Conservation (phyloP, 116 monocot species). For the Cymodocea nodosa region DNA sequence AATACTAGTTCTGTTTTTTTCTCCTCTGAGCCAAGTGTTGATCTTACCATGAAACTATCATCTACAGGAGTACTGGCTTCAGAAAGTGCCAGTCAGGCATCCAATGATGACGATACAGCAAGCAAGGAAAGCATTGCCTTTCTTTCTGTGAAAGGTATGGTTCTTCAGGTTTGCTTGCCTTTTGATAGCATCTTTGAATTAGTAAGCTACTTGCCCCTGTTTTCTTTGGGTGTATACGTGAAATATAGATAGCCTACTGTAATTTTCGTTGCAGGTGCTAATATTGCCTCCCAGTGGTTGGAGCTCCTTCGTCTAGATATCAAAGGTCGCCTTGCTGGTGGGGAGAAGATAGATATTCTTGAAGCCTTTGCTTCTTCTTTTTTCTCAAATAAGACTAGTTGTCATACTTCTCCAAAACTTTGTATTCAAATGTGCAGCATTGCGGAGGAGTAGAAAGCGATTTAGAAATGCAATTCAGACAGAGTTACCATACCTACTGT, state of each 20-base stretch:
- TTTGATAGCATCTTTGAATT: background rate
- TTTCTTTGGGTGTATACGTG: background rate
- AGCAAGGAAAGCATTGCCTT: constrained; percentile 24
- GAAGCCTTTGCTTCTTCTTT: background rate
- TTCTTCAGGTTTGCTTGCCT: background rate
- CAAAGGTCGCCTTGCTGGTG: constrained; percentile 73
- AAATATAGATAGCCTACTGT: background rate
- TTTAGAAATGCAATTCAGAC: constrained; percentile 58
- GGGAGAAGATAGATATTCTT: background rate
- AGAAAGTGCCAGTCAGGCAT: constrained; percentile 21
- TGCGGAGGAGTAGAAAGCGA: constrained; percentile 73
- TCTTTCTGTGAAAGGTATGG: constrained; percentile 59
- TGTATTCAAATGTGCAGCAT: constrained; percentile 25
- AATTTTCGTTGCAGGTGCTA: constrained; percentile 35
- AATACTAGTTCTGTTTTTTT: constrained; percentile 8
- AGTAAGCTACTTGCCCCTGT: background rate
- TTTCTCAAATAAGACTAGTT: too few relatives aligned
- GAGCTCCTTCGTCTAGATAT: constrained; percentile 70
- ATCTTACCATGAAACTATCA: constrained; percentile 26
- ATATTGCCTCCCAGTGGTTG: constrained; percentile 81
- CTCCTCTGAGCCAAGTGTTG: constrained; percentile 10
- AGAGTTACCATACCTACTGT: constrained; percentile 55
- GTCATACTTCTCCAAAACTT: background rate
- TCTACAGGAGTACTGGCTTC: constrained; percentile 21
- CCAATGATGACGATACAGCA: constrained; percentile 19